These are phyloP conservation scores for Botrytis porri DNA, from an alignment of 2,329 filamentous ascomycete species.

Conservation along the genomic window DNA sequence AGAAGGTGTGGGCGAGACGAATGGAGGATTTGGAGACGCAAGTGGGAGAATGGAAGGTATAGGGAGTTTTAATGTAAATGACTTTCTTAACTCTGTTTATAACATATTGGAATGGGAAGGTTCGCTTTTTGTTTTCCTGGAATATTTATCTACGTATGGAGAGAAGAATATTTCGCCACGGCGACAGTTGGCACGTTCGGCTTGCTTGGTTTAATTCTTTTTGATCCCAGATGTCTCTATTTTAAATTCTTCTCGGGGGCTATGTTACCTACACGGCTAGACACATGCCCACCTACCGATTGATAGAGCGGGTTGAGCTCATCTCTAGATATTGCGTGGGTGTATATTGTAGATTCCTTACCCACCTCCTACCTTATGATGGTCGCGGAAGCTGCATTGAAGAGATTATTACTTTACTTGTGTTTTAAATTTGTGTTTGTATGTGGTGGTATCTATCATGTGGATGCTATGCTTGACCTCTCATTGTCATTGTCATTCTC, in stretches of 20 bases:
- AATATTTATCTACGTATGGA: not conserved
- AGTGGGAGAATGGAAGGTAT: not conserved
- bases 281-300: not conserved
- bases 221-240: not conserved
- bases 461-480: not conserved
- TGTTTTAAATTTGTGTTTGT: not conserved
- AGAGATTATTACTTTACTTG: not conserved
- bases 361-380: not conserved
- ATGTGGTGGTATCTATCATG: not conserved
- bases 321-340: not conserved
- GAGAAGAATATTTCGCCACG: not conserved
- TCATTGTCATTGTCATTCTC: not conserved
- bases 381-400: not conserved
- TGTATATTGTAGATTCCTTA: not conserved
- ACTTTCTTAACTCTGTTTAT: conserved; percentile 4
- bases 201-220: not conserved
- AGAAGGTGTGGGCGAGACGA: not conserved
- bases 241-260: not conserved
- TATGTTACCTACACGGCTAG: not conserved
- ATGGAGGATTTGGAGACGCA: not conserved
- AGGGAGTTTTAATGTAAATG: conserved; percentile 7
- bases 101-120: not conserved
- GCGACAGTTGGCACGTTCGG: not conserved
- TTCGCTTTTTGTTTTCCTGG: not conserved
- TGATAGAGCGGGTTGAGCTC: not conserved